These are phyloP conservation scores for Amauroascus verrucosus DNA, from an alignment of 2,329 filamentous ascomycete genomes.

Conservation along the genomic window DNA sequence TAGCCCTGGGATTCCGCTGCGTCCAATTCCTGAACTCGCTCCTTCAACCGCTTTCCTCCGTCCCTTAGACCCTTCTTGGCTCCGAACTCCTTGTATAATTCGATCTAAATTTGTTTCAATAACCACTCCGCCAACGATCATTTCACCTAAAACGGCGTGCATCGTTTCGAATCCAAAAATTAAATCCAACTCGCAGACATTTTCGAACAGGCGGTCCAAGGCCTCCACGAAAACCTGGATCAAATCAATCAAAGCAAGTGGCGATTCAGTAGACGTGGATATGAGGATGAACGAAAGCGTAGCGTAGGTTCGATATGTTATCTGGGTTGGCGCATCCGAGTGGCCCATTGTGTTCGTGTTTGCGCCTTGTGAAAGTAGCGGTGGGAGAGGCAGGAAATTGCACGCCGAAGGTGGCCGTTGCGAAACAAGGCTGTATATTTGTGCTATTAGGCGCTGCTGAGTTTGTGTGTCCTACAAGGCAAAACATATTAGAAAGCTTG, in stretches of 20 bases:
- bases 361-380: conserved; percentile 47
- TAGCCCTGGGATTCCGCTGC: conserved; percentile 31
- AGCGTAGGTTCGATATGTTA: conserved; percentile 96
- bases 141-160: conserved; percentile 80
- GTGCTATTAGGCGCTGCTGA: conserved; percentile 89
- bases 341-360: conserved; percentile 45
- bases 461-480: conserved; percentile 75
- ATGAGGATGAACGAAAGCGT: conserved; percentile 99
- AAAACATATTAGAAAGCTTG: conserved; percentile 3
- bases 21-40: conserved; percentile 30
- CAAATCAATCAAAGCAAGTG: conserved; percentile 85
- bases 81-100: conserved; percentile 73
- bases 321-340: conserved; percentile 85
- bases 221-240: conserved; percentile 98
- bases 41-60: conserved; percentile 38
- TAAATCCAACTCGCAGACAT: conserved; percentile 94
- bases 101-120: conserved; percentile 83
- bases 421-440: conserved; percentile 93
- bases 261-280: conserved; percentile 89
- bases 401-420: conserved; percentile 85
- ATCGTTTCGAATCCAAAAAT: conserved; percentile 99
- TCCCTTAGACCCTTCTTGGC: conserved; percentile 34
- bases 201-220: conserved; percentile 89
- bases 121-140: conserved; percentile 91
- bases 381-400: conserved; percentile 83